Conservation (phyloP, 495 filamentous ascomycete species). For the Usnea hakonensis region DNA sequence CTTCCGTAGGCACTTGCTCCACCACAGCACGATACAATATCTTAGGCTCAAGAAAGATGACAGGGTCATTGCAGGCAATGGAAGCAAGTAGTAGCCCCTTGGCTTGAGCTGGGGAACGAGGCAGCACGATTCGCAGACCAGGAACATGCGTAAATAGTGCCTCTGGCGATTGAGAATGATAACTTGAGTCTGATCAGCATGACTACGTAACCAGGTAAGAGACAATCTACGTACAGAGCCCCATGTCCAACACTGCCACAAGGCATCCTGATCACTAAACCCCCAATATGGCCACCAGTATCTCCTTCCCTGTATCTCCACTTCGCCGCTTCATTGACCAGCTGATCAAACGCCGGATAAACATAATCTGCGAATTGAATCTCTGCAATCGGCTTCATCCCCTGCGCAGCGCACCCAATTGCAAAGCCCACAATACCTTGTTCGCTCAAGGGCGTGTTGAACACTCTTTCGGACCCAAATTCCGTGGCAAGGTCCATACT, state of each 20-base stretch:
- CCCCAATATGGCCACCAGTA: constrained; percentile 60
- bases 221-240: constrained; percentile 52
- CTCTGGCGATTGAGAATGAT: constrained; percentile 93
- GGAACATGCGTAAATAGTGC: constrained; percentile 88
- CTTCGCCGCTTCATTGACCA: constrained; percentile 96
- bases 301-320: constrained; percentile 77
- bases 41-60: constrained; percentile 96
- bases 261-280: constrained; percentile 89
- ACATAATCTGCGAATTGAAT: constrained; percentile 99
- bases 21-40: constrained; percentile 89
- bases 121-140: constrained; percentile 82
- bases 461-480: constrained; percentile 83
- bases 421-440: constrained; percentile 94
- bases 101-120: constrained; percentile 81
- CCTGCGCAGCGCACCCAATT: constrained; percentile 81
- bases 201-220: background rate
- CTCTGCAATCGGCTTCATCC: constrained; percentile 89
- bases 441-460: constrained; percentile 92
- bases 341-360: constrained; percentile 92
- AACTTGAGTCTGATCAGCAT: constrained; percentile 38
- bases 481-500: constrained; percentile 81
- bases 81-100: constrained; percentile 79
- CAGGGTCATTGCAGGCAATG: constrained; percentile 76
- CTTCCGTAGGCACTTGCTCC: constrained; percentile 79
- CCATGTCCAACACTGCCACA: constrained; percentile 94